These are phyloP conservation scores for Penicillium griseofulvum DNA, from an alignment of 2,329 filamentous ascomycete genomes.

Conservation along the genomic window DNA sequence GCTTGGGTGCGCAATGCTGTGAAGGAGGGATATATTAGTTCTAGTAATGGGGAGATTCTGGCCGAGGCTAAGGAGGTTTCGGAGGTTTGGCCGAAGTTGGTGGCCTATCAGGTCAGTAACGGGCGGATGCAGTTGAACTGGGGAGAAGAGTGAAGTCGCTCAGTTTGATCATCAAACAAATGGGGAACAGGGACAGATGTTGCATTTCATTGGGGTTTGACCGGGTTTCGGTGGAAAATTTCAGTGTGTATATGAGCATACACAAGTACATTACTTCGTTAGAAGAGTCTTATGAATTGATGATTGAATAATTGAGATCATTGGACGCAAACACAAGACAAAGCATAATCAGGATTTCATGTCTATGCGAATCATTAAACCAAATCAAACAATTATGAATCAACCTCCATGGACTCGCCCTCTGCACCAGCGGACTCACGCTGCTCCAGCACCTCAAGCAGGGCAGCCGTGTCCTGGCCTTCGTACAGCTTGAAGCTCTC, in stretches of 20 bases:
- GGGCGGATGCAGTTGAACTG: slow-evolving; percentile 80
- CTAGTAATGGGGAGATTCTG: slow-evolving; percentile 70
- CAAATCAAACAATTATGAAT: slow-evolving; percentile 41
- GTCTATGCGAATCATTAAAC: slow-evolving; percentile 32
- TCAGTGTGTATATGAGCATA: background rate
- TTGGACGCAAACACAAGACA: slow-evolving; percentile 9
- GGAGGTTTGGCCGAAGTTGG: slow-evolving; percentile 68
- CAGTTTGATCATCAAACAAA: background rate
- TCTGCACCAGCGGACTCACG: slow-evolving; percentile 44
- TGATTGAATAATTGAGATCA: slow-evolving; percentile 2
- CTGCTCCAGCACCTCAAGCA: slow-evolving; percentile 69
- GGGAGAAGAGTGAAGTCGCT: slow-evolving; percentile 58
- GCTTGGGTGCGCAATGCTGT: slow-evolving; percentile 77
- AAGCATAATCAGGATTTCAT: slow-evolving; percentile 28
- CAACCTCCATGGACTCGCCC: slow-evolving; percentile 57
- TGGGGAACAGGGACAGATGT: background rate
- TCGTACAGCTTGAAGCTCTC: slow-evolving; percentile 91
- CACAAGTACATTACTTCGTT: background rate
- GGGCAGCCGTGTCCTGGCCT: slow-evolving; percentile 78
- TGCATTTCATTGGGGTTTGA: background rate
- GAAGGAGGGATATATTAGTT: slow-evolving; percentile 70
- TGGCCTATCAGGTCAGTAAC: slow-evolving; percentile 70
- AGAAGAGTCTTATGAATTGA: slow-evolving; percentile 7
- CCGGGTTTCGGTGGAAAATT: background rate
- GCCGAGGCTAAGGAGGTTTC: slow-evolving; percentile 71